Evolutionary conservation across 148 eudicot genomes (phyloP).

Genomic region (Nepenthes gracilis): DNA sequence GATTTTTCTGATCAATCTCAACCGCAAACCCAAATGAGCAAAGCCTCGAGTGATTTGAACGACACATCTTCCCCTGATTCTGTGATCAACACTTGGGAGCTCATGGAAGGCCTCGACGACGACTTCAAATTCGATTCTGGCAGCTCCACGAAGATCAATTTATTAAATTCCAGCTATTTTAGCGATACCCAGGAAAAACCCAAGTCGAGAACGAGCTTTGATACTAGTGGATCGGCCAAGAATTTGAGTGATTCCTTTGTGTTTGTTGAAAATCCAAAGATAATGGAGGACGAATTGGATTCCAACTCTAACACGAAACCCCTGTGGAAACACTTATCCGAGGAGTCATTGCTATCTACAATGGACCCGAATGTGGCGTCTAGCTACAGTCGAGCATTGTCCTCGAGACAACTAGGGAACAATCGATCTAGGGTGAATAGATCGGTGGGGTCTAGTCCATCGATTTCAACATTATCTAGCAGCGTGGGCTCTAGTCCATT

Average conservation of each 20-base stretch:
- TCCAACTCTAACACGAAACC: slow-evolving; percentile 44
- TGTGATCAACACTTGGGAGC: slow-evolving; percentile 99
- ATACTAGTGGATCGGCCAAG: slow-evolving; percentile 11
- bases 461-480: slow-evolving; percentile 1
- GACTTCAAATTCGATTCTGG: slow-evolving; percentile 28
- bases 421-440: slow-evolving; percentile 10
- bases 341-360: slow-evolving; percentile 72
- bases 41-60: neutral
- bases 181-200: slow-evolving; percentile 11
- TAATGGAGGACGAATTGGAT: slow-evolving; percentile 29
- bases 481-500: slow-evolving; percentile 13
- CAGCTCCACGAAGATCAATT: slow-evolving; percentile 12
- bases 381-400: slow-evolving; percentile 51
- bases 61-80: slow-evolving; percentile 59
- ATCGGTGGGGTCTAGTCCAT: slow-evolving; percentile 15
- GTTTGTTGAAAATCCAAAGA: slow-evolving; percentile 34
- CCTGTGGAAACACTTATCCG: slow-evolving; percentile 90
- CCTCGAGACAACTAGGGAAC: slow-evolving; percentile 23
- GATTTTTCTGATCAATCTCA: slow-evolving; percentile 4
- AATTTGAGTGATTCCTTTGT: slow-evolving; percentile 32
- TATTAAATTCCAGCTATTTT: slow-evolving; percentile 2
- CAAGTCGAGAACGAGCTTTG: slow-evolving; percentile 6
- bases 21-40: no score
- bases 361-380: slow-evolving; percentile 64
- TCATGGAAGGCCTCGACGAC: slow-evolving; percentile 95